phyloP scores from a whole-genome alignment of 495 filamentous ascomycete species.

The Ramalina intermedia region DNA sequence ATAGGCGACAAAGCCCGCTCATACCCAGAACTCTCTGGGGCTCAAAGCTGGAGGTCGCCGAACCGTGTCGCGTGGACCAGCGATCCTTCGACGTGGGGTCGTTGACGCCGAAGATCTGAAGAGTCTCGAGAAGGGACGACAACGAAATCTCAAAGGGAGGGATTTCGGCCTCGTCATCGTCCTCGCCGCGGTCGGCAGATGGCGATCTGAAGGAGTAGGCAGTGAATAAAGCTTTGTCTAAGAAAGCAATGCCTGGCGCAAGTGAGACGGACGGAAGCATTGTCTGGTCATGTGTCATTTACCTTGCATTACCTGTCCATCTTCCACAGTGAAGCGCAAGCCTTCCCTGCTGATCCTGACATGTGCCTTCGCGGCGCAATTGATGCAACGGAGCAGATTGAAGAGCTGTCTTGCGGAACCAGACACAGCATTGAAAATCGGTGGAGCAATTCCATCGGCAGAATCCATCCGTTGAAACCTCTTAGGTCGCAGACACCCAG shows the following conservation, averaged over 20 bases:
- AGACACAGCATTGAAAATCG: constrained; percentile 70
- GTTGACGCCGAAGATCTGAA: constrained; percentile 81
- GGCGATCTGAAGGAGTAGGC: constrained; percentile 53
- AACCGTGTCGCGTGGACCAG: constrained; percentile 32
- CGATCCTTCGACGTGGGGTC: constrained; percentile 40
- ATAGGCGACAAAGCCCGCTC: constrained; percentile 65
- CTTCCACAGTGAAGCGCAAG: constrained; percentile 73
- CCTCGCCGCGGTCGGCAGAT: constrained; percentile 19
- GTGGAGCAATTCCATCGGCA: constrained; percentile 17
- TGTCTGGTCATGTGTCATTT: constrained; percentile 10
- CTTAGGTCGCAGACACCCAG: too few species aligned
- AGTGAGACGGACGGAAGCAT: neutral
- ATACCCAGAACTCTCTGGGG: constrained; percentile 61
- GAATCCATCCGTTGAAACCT: constrained; percentile 3
- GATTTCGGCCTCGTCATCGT: constrained; percentile 23
- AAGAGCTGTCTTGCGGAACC: constrained; percentile 77
- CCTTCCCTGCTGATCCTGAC: constrained; percentile 73
- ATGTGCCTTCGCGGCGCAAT: constrained; percentile 65
- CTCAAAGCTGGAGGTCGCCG: constrained; percentile 47
- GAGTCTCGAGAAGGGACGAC: constrained; percentile 74
- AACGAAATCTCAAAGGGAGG: constrained; percentile 70
- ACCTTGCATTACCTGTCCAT: constrained; percentile 76
- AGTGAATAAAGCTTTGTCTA: constrained; percentile 75
- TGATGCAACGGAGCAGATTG: constrained; percentile 77
- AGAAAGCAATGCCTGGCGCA: constrained; percentile 54